Base-by-base conservation (phyloP, 768 basidiomycete genomes). In the Serendipita vermifera region DNA sequence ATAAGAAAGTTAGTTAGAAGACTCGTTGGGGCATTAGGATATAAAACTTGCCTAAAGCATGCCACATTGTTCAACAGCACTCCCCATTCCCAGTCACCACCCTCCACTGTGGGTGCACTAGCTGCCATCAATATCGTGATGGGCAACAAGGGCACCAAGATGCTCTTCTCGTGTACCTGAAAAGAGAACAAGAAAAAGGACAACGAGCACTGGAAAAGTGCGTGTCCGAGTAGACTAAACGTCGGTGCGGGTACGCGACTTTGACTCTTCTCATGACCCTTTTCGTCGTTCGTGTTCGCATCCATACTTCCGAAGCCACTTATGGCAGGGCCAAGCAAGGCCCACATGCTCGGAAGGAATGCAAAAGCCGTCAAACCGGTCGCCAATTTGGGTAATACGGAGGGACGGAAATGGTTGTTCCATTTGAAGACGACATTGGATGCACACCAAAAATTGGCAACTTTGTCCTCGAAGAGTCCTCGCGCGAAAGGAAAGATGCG, bases 361-460 rank as follows among this genome's bases (percentile, higher is more conserved):
- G 85, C 87, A 14, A 82, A 40, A 0, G 76, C 75, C 0, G 93
- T 96, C 13, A 85, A 66, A 0, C 66, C 67, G 0, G 83, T 74
- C 0, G 90, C 85, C 2, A 86, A 66, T 60, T 79, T 81, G 56
- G 89, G 70, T 5, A 92, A 75, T 3, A 74, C 64, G 0, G 62
- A 64, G 2, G 71, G 65, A 1, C 73, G 66, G 3, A 77, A 73
- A 72, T 73, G 78, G 6, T 61, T 57, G 27, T 68, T 67, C 85
- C 93, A 96, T 66, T 94, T 96, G 69, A 97, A 67, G 13, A 86
- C 69, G 22, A 93, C 82, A 65, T 97, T 90, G 15, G 83, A 80
- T 31, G 90, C 87, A 67, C 93, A 96, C 93, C 93, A 98, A 65
- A 94, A 88, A 66, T 98, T 98, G 36, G 93, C 90, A 22, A 98